Base-by-base conservation (phyloP, 2,329 filamentous ascomycete genomes). In the Trichoderma sp. region DNA sequence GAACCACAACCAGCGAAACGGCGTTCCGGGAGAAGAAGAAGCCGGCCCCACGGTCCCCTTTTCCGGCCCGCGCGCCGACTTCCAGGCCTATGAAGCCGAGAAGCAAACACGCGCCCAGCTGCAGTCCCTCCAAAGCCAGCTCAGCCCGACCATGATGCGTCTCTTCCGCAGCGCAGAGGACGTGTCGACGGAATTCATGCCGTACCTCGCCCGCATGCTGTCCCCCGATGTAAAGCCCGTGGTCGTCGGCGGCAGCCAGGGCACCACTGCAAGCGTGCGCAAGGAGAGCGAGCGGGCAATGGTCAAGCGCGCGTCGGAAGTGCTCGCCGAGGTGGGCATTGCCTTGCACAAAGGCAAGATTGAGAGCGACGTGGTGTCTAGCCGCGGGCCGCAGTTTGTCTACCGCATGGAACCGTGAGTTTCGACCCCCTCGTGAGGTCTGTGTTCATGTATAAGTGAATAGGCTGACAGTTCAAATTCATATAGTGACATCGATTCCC, bases 341-440 rank as follows among this genome's bases (percentile, higher is more conserved):
- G 85, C 86, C 2, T 90, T 98, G 76, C 91, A 97, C 71, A 90
- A 89, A 74, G 90, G 91, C 13, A 89, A 90, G 73, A 87, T 98
- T 52, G 93, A 97, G 74, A 84, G 84, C 13, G 90, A 92, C 39
- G 85, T 85, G 8, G 78, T 84, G 5, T 82, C 81, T 22, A 83
- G 84, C 67, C 86, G 87, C 37, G 89, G 86, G n/a, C 80, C 84
- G 19, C 84, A 88, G 72, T 98, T 89, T 85, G 90, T 97, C 9
- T 98, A 97, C 78, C 89, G 95, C 64, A 94, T 99, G 92, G 94
- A 98, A 75, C 95, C 95, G 86, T 94, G 82, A 84, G 90, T 89
- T 22, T 45, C 15, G 19, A 48, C 8, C 37, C 45, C 19, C 27
- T 32, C 50, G 17, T 10, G 19, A 35, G 12, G 10, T 10, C 5